Evolutionary conservation across 768 basidiomycete species (phyloP).

Genomic region (Leccinum broughii): DNA sequence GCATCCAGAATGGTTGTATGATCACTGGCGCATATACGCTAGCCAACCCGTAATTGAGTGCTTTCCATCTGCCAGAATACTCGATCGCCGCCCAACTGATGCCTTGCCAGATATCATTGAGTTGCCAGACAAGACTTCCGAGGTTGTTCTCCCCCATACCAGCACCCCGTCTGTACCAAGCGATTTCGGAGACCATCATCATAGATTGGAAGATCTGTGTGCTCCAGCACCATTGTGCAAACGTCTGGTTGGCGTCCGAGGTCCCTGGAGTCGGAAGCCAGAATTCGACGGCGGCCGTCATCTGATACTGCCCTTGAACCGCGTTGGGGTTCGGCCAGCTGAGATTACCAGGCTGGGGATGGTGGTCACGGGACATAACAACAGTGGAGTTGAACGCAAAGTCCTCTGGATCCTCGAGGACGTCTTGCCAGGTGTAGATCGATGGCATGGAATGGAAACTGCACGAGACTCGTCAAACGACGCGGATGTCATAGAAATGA

Average conservation of each 20-base stretch:
- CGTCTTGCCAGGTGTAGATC: conserved; percentile 62
- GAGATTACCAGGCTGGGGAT: conserved; percentile 52
- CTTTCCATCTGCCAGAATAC: conserved; percentile 62
- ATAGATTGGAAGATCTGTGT: conserved; percentile 62
- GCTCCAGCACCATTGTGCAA: conserved; percentile 65
- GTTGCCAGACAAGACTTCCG: conserved; percentile 58
- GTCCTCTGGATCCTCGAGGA: conserved; percentile 48
- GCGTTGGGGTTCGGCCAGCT: conserved; percentile 58
- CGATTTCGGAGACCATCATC: conserved; percentile 57
- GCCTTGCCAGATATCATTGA: conserved; percentile 63
- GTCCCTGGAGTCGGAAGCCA: conserved; percentile 57
- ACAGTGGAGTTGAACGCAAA: conserved; percentile 60
- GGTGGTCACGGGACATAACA: conserved; percentile 56
- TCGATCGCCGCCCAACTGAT: conserved; percentile 57
- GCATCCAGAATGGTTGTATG: conserved; percentile 59
- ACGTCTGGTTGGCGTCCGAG: conserved; percentile 52
- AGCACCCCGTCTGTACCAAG: conserved; percentile 61
- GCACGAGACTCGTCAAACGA: not conserved
- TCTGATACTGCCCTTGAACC: conserved; percentile 50
- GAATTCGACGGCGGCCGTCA: conserved; percentile 50
- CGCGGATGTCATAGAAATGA: not conserved
- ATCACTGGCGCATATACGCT: conserved; percentile 46
- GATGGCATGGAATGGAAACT: conserved; percentile 67
- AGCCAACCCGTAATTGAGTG: conserved; percentile 51
- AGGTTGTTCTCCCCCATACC: conserved; percentile 59